Conservation (phyloP, 2,329 filamentous ascomycete genomes). For the Rutstroemia sydowiana region DNA sequence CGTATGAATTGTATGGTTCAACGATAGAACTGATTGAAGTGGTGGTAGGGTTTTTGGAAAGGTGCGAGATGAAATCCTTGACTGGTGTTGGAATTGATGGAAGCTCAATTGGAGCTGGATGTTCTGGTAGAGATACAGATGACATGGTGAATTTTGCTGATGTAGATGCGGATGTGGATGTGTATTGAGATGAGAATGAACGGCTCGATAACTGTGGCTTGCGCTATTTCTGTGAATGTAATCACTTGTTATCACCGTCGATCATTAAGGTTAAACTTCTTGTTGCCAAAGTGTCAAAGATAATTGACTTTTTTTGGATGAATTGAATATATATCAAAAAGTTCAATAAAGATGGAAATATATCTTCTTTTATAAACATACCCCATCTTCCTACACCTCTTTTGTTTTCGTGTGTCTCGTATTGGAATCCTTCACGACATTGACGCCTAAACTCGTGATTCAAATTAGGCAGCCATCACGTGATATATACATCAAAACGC, state of each 20-base stretch:
- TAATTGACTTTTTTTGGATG: no score
- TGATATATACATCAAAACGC: background rate
- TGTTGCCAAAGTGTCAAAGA: no score
- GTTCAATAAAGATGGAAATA: no score
- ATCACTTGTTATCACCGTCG: no score
- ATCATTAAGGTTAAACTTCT: no score
- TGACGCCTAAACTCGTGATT: background rate
- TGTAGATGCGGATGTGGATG: background rate
- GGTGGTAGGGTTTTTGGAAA: slow-evolving; percentile 46
- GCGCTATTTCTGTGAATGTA: no score
- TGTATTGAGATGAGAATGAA: background rate
- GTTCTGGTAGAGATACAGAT: background rate
- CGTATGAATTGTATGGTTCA: slow-evolving; percentile 60
- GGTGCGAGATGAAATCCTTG: slow-evolving; percentile 37
- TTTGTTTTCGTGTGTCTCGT: background rate
- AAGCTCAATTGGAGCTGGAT: slow-evolving; percentile 16
- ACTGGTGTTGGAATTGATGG: slow-evolving; percentile 22
- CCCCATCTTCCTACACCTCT: background rate
- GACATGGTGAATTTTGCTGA: background rate
- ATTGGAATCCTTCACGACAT: background rate
- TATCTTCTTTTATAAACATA: background rate
- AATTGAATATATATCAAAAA: no score
- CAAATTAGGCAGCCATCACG: background rate
- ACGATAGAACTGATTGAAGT: slow-evolving; percentile 51
- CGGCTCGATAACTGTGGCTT: background rate